These are phyloP conservation scores for Prosopis cineraria DNA, from an alignment of 306 rosid species.

Conservation along the genomic window DNA sequence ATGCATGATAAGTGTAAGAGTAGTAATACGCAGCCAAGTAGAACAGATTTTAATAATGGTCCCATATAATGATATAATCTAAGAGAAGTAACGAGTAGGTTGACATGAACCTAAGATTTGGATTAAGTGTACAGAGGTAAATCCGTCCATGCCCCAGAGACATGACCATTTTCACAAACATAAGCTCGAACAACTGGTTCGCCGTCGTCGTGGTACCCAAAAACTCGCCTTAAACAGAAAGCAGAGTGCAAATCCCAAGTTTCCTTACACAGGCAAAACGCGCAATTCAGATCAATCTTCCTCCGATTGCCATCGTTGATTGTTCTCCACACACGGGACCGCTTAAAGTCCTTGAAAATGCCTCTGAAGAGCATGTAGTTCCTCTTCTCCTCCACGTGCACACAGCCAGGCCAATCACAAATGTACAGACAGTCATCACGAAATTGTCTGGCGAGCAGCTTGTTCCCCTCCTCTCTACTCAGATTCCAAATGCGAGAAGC, in stretches of 20 bases:
- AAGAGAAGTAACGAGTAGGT: not conserved
- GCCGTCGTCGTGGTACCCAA: conserved; percentile 90
- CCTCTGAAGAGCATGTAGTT: conserved; percentile 84
- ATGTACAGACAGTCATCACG: conserved; percentile 80
- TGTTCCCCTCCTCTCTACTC: conserved; percentile 82
- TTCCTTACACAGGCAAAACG: conserved; percentile 65
- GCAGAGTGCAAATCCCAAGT: conserved; percentile 95
- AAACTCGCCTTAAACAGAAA: conserved; percentile 73
- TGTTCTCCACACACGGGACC: conserved; percentile 82
- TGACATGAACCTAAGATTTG: not conserved
- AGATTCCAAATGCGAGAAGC: conserved; percentile 77
- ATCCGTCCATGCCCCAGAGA: conserved; percentile 98
- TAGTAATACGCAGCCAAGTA: not conserved
- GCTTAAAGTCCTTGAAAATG: conserved; percentile 75
- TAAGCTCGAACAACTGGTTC: conserved; percentile 93
- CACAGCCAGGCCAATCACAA: conserved; percentile 93
- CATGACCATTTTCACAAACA: conserved; percentile 95
- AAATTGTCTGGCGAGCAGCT: conserved; percentile 75
- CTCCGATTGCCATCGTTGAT: conserved; percentile 65
- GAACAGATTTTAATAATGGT: not conserved
- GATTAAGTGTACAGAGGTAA: conserved; percentile 64
- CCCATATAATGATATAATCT: not conserved
- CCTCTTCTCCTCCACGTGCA: conserved; percentile 82
- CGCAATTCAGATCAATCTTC: conserved; percentile 67
- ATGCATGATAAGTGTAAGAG: not conserved